Evolutionary conservation across 345 rosid species (phyloP).

Genomic region (Psidium friedrichsthalianum): DNA sequence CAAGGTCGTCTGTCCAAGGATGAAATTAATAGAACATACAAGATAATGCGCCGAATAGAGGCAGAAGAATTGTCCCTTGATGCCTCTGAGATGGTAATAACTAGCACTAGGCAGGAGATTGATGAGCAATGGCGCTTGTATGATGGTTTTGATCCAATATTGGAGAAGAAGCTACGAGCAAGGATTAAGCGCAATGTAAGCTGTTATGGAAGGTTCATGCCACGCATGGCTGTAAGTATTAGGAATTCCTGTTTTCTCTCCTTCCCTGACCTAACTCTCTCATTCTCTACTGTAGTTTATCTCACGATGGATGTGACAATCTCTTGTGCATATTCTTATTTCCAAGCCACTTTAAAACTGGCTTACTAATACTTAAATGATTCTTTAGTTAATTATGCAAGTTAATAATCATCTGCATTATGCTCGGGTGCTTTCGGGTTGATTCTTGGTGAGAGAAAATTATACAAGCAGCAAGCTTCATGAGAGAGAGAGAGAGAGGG

Average conservation of each 20-base stretch:
- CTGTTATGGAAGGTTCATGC: slow-evolving; percentile 95
- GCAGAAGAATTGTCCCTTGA: slow-evolving; percentile 91
- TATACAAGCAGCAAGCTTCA: background rate
- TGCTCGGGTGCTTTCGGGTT: background rate
- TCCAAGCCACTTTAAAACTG: background rate
- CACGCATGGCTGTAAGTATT: slow-evolving; percentile 92
- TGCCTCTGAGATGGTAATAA: slow-evolving; percentile 87
- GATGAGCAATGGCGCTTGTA: slow-evolving; percentile 96
- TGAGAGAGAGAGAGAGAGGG: too few species aligned
- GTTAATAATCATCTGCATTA: background rate
- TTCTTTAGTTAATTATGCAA: background rate
- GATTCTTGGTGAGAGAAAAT: background rate
- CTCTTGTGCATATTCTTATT: background rate
- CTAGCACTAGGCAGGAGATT: slow-evolving; percentile 95
- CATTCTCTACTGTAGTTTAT: background rate
- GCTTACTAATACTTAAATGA: background rate
- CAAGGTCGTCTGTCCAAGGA: slow-evolving; percentile 89
- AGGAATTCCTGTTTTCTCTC: background rate
- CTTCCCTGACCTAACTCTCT: background rate
- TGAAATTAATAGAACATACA: slow-evolving; percentile 87
- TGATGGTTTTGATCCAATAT: slow-evolving; percentile 95
- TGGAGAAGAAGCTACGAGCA: slow-evolving; percentile 87
- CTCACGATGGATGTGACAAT: background rate
- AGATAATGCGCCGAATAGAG: slow-evolving; percentile 93
- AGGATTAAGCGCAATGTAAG: slow-evolving; percentile 93